Evolutionary conservation across 2,329 filamentous ascomycete species (phyloP).

Genomic region (Chalaropsis ovoidea): DNA sequence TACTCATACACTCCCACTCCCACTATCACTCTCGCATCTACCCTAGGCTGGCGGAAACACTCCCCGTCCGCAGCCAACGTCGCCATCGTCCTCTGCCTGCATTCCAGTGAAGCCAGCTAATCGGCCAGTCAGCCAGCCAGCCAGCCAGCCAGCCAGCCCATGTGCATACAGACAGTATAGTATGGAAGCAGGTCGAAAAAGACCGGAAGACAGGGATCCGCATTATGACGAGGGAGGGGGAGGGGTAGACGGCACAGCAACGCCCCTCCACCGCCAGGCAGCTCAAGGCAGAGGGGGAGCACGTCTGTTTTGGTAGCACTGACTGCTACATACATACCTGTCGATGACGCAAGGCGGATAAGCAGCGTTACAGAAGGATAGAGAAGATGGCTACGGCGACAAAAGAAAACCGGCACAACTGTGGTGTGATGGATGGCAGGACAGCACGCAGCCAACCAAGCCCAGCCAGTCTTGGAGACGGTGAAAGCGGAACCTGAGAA

Average conservation of each 20-base stretch:
- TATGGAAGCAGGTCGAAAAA: too few species aligned
- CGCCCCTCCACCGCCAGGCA: not conserved
- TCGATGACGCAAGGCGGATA: slow-evolving; percentile 7
- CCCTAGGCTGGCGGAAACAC: too few species aligned
- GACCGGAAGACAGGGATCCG: not conserved
- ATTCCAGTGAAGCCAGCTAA: too few species aligned
- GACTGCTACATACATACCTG: not conserved
- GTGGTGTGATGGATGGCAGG: not conserved
- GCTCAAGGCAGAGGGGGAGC: not conserved
- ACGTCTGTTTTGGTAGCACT: slow-evolving; percentile 1
- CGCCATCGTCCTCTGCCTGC: too few species aligned
- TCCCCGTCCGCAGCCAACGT: too few species aligned
- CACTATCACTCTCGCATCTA: not conserved
- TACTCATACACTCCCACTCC: not conserved
- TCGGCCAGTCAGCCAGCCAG: too few species aligned
- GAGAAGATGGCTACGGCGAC: not conserved
- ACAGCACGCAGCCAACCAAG: not conserved
- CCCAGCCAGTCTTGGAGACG: too few species aligned
- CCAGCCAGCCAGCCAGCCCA: too few species aligned
- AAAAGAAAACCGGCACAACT: not conserved
- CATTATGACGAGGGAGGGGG: not conserved
- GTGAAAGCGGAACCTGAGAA: too few species aligned
- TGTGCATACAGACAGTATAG: too few species aligned
- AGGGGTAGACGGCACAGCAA: not conserved
- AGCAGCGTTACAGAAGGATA: not conserved